Evolutionary conservation across 768 basidiomycete genomes (phyloP).

Genomic region (Phaeotremella skinneri): DNA sequence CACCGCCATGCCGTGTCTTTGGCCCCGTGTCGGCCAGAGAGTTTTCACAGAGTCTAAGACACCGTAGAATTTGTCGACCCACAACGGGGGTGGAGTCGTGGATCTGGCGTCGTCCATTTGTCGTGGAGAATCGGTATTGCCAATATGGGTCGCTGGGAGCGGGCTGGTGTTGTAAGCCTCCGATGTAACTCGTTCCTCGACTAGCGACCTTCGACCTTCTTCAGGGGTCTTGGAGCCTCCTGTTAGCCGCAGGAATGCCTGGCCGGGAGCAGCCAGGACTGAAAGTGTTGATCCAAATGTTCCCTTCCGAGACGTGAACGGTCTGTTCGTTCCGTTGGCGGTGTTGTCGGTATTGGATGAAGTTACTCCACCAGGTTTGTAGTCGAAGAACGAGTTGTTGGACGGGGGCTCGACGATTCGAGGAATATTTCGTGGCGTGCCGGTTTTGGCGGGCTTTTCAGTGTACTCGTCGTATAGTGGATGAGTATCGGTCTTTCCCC

Average conservation of each 20-base stretch:
- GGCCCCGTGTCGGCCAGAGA: slow-evolving; percentile 34
- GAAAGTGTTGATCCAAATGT: slow-evolving; percentile 35
- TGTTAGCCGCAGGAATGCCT: slow-evolving; percentile 36
- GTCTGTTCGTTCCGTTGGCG: slow-evolving; percentile 8
- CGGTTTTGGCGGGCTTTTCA: slow-evolving; percentile 33
- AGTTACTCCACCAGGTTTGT: slow-evolving; percentile 13
- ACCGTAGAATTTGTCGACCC: slow-evolving; percentile 37
- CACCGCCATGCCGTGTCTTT: slow-evolving; percentile 24
- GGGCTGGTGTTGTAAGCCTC: slow-evolving; percentile 28
- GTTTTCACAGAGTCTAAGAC: slow-evolving; percentile 22
- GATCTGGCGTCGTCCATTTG: slow-evolving; percentile 3
- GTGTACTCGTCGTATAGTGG: slow-evolving; percentile 40
- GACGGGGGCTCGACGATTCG: slow-evolving; percentile 11
- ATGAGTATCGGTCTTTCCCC: slow-evolving; percentile 20
- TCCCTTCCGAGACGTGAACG: slow-evolving; percentile 19
- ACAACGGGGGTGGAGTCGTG: slow-evolving; percentile 29
- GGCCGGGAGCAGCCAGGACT: slow-evolving; percentile 40
- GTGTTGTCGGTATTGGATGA: slow-evolving; percentile 24
- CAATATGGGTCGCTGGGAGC: too few relatives aligned
- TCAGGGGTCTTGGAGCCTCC: slow-evolving; percentile 10
- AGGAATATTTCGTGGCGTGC: slow-evolving; percentile 13
- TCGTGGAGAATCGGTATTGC: too few relatives aligned
- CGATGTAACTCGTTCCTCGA: slow-evolving; percentile 20
- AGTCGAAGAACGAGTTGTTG: slow-evolving; percentile 6
- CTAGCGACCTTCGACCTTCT: slow-evolving; percentile 14